Evolutionary conservation across 2,329 filamentous ascomycete species (phyloP).

Genomic region (Fusarium austroafricanum): DNA sequence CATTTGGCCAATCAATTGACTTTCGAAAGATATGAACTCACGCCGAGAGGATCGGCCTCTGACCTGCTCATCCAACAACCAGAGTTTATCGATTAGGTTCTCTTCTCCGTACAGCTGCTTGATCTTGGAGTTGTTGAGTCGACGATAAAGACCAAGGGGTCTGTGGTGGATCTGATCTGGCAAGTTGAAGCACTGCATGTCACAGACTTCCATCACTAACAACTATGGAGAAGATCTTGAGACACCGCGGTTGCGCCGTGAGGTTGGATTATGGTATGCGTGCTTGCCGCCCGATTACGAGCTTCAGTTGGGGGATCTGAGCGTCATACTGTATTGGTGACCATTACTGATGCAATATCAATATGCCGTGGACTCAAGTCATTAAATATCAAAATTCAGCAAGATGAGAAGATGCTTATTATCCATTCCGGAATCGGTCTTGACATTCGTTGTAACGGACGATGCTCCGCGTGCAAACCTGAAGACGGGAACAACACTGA

Average conservation of each 20-base stretch:
- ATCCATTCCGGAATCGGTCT: conserved; percentile 3
- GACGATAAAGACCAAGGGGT: conserved; percentile 24
- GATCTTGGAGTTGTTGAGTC: conserved; percentile 33
- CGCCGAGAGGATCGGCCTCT: neutral
- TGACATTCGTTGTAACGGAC: conserved; percentile 25
- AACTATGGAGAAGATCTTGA: conserved; percentile 28
- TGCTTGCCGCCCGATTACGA: conserved; percentile 17
- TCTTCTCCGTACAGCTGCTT: conserved; percentile 15
- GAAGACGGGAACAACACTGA: conserved; percentile 43
- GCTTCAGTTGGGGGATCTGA: conserved; percentile 3
- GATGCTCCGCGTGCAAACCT: conserved; percentile 27
- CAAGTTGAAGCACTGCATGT: conserved; percentile 33
- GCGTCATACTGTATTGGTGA: conserved; percentile 6
- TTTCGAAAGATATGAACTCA: conserved; percentile 1
- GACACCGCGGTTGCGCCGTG: conserved; percentile 42
- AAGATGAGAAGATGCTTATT: neutral
- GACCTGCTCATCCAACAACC: conserved; percentile 20
- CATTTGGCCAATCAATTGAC: conserved; percentile 17
- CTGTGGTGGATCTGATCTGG: conserved; percentile 27
- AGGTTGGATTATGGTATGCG: conserved; percentile 23
- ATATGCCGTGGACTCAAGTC: neutral
- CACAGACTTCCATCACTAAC: conserved; percentile 29
- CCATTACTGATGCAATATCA: neutral
- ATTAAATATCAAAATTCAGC: neutral
- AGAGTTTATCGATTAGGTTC: conserved; percentile 4